phyloP scores from a whole-genome alignment of 805 yeast genomes.

The Yarrowia hollandica region DNA sequence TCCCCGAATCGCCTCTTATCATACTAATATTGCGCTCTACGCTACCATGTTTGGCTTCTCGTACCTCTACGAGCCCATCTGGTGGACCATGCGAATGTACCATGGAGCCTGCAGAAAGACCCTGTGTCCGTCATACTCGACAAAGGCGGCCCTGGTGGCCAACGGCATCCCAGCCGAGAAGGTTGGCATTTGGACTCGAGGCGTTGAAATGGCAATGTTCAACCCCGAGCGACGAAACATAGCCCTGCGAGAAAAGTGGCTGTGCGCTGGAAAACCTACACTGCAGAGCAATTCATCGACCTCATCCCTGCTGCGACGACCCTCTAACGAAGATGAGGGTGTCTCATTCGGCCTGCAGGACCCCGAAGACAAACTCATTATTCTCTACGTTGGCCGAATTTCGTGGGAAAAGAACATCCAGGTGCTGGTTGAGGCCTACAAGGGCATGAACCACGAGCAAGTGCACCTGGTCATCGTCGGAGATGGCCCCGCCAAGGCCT shows the following conservation, averaged over 20 bases:
- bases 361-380: constrained; percentile 24
- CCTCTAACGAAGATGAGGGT: constrained; percentile 31
- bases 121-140: constrained; percentile 39
- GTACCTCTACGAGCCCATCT: constrained; percentile 32
- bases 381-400: constrained; percentile 33
- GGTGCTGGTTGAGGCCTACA: constrained; percentile 32
- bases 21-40: constrained; percentile 33
- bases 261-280: constrained; percentile 10
- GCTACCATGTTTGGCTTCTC: constrained; percentile 32
- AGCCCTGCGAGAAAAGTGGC: constrained; percentile 30
- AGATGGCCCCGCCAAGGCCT: constrained; percentile 32
- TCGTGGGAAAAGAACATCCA: constrained; percentile 34
- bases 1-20: constrained; percentile 33
- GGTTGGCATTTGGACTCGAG: constrained; percentile 33
- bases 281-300: constrained; percentile 14
- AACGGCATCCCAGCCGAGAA: constrained; percentile 30
- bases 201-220: constrained; percentile 31
- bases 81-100: constrained; percentile 33
- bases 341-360: constrained; percentile 29
- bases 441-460: constrained; percentile 30
- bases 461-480: constrained; percentile 33
- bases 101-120: constrained; percentile 40
- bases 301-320: constrained; percentile 7
- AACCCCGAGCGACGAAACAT: constrained; percentile 25
- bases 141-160: constrained; percentile 34